Evolutionary conservation across 257 asterid species (phyloP), one percentile per base, ranked within the genome.

Genomic region (Ophiorrhiza pumila): DNA sequence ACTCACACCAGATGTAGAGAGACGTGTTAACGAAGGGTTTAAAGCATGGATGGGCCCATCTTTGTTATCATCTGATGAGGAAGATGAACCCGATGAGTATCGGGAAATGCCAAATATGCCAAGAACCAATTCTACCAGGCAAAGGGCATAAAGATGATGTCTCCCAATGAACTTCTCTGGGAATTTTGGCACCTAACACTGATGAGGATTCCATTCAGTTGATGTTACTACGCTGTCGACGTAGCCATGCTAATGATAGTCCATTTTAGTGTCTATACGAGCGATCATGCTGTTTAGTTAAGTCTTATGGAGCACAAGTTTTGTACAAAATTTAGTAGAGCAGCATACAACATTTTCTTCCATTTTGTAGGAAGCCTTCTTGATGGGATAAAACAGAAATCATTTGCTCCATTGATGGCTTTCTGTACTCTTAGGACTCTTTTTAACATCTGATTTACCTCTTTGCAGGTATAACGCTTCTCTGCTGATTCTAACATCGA

Each of bases 21-120:
- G 87, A 71, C 96, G 97, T 12, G 86, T 91, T 46, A 83, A 75
- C 53, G 97, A 91, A 78, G 96, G 97, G 65, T 94, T 94, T 64
- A 90, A 90, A 84, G 83, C 97, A 32, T 94, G 99, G 99, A 91
- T 91, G 97, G 97, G 99, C 22, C 91, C 97, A 12, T 85, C 97
- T 47, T 78, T 87, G 78, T 79, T 94, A 56, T 94, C 99, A 34
- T 94, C 99, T 37, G 78, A 93, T 32, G 97, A 91, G 17, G 99
- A 94, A 61, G 97, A 88, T 37, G 97, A 93, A 71, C 78, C 90
- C n/a, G 97, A 86, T 17, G 86, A 86, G 58, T 89, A 89, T 75
- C 82, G 71, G 46, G 95, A 89, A 82, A 91, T 63, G 63, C 85
- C 88, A 15, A 71, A 45, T 69, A 5, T 71, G 62, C 47, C 82